phyloP scores from a whole-genome alignment of 495 filamentous ascomycete genomes.

The Aspergillus kassunensis region DNA sequence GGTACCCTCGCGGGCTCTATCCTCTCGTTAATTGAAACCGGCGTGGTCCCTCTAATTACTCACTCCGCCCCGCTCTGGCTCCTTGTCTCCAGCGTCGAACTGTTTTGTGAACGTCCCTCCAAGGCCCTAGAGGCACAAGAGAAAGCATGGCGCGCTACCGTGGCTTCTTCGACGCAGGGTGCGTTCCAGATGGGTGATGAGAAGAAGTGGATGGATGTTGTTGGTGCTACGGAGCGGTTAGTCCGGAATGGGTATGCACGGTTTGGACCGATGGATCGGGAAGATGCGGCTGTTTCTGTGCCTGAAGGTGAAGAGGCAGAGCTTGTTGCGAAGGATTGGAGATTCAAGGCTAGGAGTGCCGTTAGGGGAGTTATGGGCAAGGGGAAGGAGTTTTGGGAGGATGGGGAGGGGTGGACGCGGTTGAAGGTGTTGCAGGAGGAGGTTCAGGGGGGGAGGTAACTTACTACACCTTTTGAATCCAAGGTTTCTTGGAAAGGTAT shows the following conservation, averaged over 20 bases:
- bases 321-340: conserved; percentile 61
- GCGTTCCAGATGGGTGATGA: conserved; percentile 48
- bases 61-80: conserved; percentile 70
- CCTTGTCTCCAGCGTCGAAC: conserved; percentile 62
- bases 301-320: conserved; percentile 31
- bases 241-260: conserved; percentile 48
- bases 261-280: conserved; percentile 37
- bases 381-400: conserved; percentile 82
- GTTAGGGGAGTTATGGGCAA: conserved; percentile 76
- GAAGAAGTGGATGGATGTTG: conserved; percentile 46
- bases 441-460: too few species aligned
- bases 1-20: conserved; percentile 51
- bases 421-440: conserved; percentile 50
- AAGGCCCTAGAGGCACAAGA: conserved; percentile 79
- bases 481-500: too few species aligned
- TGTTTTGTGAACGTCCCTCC: conserved; percentile 62
- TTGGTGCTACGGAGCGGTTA: conserved; percentile 44
- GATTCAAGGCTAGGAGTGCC: conserved; percentile 80
- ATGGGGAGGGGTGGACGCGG: conserved; percentile 61
- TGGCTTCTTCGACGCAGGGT: conserved; percentile 49
- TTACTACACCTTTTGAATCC: too few species aligned
- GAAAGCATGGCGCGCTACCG: conserved; percentile 75
- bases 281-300: conserved; percentile 31
- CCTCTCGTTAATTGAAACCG: conserved; percentile 66
- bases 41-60: conserved; percentile 79